These are phyloP conservation scores for Cladorrhinum sp. DNA, from an alignment of 2,329 filamentous ascomycete species.

Conservation along the genomic window DNA sequence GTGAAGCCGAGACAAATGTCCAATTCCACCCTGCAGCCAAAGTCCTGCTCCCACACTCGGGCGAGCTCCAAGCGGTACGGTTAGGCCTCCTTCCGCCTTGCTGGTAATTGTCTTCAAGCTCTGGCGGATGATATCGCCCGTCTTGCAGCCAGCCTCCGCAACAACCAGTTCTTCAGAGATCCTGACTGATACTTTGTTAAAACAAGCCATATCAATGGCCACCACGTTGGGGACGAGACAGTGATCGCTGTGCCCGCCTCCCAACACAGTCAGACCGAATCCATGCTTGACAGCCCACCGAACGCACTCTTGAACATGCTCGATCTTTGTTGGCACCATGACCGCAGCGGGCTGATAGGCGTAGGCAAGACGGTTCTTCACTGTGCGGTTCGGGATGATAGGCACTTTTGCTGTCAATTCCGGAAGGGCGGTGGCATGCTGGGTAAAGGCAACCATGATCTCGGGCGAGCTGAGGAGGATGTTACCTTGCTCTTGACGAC, in stretches of 20 bases:
- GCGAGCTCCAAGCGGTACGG: slow-evolving; percentile 57
- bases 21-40: slow-evolving; percentile 65
- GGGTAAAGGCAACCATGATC: slow-evolving; percentile 50
- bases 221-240: slow-evolving; percentile 53
- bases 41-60: slow-evolving; percentile 62
- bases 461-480: slow-evolving; percentile 50
- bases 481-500: slow-evolving; percentile 34
- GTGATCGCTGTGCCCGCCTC: slow-evolving; percentile 59
- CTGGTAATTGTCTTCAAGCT: no score
- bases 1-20: slow-evolving; percentile 52
- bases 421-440: slow-evolving; percentile 39
- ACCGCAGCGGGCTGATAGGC: slow-evolving; percentile 42
- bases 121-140: slow-evolving; percentile 49
- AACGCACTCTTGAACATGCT: slow-evolving; percentile 54
- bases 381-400: slow-evolving; percentile 23
- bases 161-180: slow-evolving; percentile 46
- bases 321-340: slow-evolving; percentile 43
- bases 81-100: slow-evolving; percentile 47
- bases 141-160: slow-evolving; percentile 54
- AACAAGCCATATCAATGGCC: slow-evolving; percentile 56
- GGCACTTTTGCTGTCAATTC: slow-evolving; percentile 44
- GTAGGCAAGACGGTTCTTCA: slow-evolving; percentile 54
- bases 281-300: slow-evolving; percentile 51
- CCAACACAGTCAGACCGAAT: slow-evolving; percentile 47
- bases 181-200: slow-evolving; percentile 49